Evolutionary conservation across 2,329 filamentous ascomycete species (phyloP), one percentile per base, ranked within the genome.

Genomic region (Verticillium isaacii): DNA sequence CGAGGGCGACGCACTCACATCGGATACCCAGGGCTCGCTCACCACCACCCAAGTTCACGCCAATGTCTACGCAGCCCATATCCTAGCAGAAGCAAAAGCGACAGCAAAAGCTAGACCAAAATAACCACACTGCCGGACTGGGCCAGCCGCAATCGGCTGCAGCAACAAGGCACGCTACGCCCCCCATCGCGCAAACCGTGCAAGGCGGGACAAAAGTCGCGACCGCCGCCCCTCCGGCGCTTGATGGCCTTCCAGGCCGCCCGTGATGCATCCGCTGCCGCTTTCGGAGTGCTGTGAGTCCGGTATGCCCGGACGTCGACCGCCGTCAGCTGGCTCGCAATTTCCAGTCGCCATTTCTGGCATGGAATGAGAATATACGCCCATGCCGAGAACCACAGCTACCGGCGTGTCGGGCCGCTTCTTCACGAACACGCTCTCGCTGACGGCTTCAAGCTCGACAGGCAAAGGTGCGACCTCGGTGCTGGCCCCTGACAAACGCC

Each of bases 401-500:
- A 19, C 45, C 45, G 45, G 9, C 19, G 12, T 23, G 45, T 23
- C 37, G 55, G 41, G 55, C 41, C 23, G 34, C 41, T 36, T 32
- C 57, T 7, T n/a, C 32, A 19, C n/a, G 32, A 57, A 37, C 9
- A 11, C 6, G 32, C 9, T 57, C 45, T 52, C 11, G 45, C 45
- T 23, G 19, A 15, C 17, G 32, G 8, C 19, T 6, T 36, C 15
- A 11, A 19, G 19, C 19, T 12, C 45, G n/a, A 19, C 11, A 19
- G 45, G 8, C 45, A 19, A 6, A 11, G 19, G n/a, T 52, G n/a
- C 19, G 11, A 11, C 32, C 55, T 32, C n/a, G 32, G 41, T 34
- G n/a, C 59, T 61, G 52, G 54, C 45, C 59, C 60, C 59, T 39
- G 61, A 57, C 45, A 23, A 34, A 32, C 59, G 64, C 57, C 58